These are phyloP conservation scores for Thermothelomyces thermophilus DNA, from an alignment of 2,329 filamentous ascomycete genomes.

Conservation along the genomic window DNA sequence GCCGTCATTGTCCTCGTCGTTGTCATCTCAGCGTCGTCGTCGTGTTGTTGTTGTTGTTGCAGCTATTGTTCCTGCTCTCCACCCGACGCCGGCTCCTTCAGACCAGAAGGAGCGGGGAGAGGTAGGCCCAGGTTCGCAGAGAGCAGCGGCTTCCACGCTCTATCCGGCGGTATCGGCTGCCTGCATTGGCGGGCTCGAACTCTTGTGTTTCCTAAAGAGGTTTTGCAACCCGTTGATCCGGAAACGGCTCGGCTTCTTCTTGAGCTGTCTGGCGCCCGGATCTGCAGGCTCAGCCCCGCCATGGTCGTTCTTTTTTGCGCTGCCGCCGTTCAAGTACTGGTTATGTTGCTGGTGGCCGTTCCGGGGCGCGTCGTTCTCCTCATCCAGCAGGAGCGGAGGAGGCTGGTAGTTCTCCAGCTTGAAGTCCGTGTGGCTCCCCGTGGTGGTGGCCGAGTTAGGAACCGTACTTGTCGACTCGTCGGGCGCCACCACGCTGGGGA, in stretches of 20 bases:
- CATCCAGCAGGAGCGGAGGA: constrained; percentile 16
- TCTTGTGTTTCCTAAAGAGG: constrained; percentile 42
- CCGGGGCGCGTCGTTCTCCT: constrained; percentile 29
- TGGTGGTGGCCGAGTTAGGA: constrained; percentile 24
- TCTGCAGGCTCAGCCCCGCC: constrained; percentile 24
- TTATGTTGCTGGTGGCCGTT: constrained; percentile 16
- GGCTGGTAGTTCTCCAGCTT: constrained; percentile 1
- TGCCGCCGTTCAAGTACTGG: constrained; percentile 6
- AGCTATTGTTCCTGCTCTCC: background rate
- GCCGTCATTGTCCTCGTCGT: background rate
- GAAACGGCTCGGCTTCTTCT: constrained; percentile 58
- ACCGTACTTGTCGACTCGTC: constrained; percentile 30
- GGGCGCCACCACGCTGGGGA: constrained; percentile 35
- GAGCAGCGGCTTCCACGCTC: background rate
- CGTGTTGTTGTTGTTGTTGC: too few relatives aligned
- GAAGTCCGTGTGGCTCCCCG: constrained; percentile 24
- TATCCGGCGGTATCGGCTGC: constrained; percentile 28
- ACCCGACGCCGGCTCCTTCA: background rate
- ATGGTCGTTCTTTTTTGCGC: constrained; percentile 32
- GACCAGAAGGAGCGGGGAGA: background rate
- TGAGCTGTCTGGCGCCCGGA: constrained; percentile 38
- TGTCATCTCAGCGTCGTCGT: background rate
- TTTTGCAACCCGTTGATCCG: constrained; percentile 55
- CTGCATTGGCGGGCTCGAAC: constrained; percentile 31
- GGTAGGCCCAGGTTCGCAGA: background rate